phyloP scores from a whole-genome alignment of 495 filamentous ascomycete genomes.

The Cryomyces antarcticus region DNA sequence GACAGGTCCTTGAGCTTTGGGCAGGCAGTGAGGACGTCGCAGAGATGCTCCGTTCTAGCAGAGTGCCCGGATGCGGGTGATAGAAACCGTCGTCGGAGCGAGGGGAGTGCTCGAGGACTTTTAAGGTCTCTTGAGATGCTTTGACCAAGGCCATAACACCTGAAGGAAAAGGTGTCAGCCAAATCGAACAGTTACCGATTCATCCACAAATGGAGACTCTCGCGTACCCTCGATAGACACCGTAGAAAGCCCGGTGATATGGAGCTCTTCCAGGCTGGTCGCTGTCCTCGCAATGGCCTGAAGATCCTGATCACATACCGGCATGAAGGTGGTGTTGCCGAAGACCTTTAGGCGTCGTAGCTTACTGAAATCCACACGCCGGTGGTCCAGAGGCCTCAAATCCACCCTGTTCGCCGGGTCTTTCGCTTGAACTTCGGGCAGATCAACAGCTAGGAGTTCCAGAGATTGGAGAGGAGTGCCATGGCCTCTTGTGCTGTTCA shows the following conservation, averaged over 20 bases:
- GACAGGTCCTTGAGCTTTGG: slow-evolving; percentile 26
- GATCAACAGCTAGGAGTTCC: slow-evolving; percentile 26
- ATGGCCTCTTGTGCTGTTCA: slow-evolving; percentile 8
- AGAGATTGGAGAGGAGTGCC: slow-evolving; percentile 23
- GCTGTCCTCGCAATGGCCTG: slow-evolving; percentile 27
- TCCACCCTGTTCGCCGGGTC: slow-evolving; percentile 13
- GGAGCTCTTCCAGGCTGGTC: slow-evolving; percentile 27
- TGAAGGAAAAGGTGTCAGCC: neutral
- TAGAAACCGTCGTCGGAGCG: slow-evolving; percentile 28
- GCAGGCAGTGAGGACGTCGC: slow-evolving; percentile 24
- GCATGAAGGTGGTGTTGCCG: slow-evolving; percentile 30
- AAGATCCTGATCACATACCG: slow-evolving; percentile 28
- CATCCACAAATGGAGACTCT: neutral
- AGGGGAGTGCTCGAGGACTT: slow-evolving; percentile 31
- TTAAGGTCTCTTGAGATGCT: slow-evolving; percentile 25
- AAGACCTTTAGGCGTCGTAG: slow-evolving; percentile 31
- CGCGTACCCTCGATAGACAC: slow-evolving; percentile 23
- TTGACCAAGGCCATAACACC: slow-evolving; percentile 28
- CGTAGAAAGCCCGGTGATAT: slow-evolving; percentile 29
- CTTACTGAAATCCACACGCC: slow-evolving; percentile 22
- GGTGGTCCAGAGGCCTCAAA: slow-evolving; percentile 15
- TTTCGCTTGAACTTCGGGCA: slow-evolving; percentile 19
- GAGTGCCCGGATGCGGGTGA: slow-evolving; percentile 22
- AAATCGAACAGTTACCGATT: neutral
- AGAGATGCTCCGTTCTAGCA: slow-evolving; percentile 22